Evolutionary conservation across 1,284 basidiomycete genomes (phyloP).

Genomic region (Dichomitus squalens): DNA sequence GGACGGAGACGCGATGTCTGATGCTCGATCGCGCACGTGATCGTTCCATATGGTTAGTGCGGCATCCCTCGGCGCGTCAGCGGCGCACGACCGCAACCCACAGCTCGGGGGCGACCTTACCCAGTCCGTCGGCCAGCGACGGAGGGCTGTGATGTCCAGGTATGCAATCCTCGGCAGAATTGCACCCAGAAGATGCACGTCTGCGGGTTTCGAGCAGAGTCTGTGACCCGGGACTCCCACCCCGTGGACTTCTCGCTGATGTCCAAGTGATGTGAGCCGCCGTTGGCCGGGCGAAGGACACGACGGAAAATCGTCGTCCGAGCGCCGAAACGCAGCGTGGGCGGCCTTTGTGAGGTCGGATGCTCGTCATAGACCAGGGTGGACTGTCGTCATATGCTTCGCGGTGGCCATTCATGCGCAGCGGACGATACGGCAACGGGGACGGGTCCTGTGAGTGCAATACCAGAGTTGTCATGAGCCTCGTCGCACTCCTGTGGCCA

Average conservation of each 20-base stretch:
- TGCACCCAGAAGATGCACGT: conserved; percentile 8
- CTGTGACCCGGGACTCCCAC: neutral
- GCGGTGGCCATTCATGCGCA: no score
- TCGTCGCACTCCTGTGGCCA: no score
- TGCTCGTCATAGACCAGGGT: no score
- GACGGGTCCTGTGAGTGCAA: no score
- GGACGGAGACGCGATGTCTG: neutral
- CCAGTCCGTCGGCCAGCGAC: conserved; percentile 11
- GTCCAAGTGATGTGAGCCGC: neutral
- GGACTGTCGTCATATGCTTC: no score
- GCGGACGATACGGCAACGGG: no score
- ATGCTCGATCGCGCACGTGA: conserved; percentile 21
- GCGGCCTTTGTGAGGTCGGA: no score
- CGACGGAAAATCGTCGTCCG: neutral
- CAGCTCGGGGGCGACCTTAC: conserved; percentile 8
- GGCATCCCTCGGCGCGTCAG: conserved; percentile 12
- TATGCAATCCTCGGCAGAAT: conserved; percentile 21
- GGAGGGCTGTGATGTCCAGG: conserved; percentile 8
- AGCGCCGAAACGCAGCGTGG: no score
- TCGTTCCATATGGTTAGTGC: conserved; percentile 25
- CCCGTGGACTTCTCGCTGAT: neutral
- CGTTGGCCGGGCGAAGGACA: neutral
- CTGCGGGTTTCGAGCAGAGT: conserved; percentile 3
- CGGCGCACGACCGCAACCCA: conserved; percentile 16
- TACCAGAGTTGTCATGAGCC: no score